Evolutionary conservation across 2,329 filamentous ascomycete species (phyloP), one percentile per base, ranked within the genome.

Genomic region (Pseudogymnoascus sp.): DNA sequence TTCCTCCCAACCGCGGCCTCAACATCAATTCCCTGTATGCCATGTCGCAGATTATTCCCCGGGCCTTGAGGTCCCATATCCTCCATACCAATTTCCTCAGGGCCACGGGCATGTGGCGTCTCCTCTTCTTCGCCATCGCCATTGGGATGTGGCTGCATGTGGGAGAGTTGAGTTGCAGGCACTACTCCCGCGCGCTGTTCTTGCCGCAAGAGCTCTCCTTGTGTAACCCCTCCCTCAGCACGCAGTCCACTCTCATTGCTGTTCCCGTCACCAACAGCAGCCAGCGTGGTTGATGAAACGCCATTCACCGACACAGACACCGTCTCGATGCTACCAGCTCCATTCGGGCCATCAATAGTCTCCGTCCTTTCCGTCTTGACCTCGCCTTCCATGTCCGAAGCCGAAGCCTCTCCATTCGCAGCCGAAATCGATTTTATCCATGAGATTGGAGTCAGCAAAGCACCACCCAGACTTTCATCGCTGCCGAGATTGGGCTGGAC

Each of bases 391-490:
- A 83, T 77, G 64, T 79, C 79, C 45, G 75, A 74, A 66, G 75
- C 75, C 34, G 39, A 5, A 7, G 16, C 29, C 16, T 57, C 51
- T 63, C 60, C 47, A 26, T 40, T 61, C 6, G 59, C 5, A 18
- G 34, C 23, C 5, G 59, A 40, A 16, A 61, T 26, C 2, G 59
- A 61, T 31, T 61, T 21, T 10, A 97, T 78, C 95, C 95, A 99
- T 0, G 93, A 90, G 64, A 99, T 97, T 0, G 93, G 95, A 0
- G 93, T 97, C 60, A 99, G 80, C 16, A 97, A 80, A 0, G 95
- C 95, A 5, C 95, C 95, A 21, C 93, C 93, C 1, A 97, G 79
- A 11, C 88, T 89, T 73, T 97, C 93, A 70, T 97, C 93, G 60
- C 89, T 91, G 1, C 91, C 93, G 5, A 93, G 78, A 0, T 76